Evolutionary conservation across 2,329 filamentous ascomycete species (phyloP).

Genomic region (Aspergillus spinulosporus): DNA sequence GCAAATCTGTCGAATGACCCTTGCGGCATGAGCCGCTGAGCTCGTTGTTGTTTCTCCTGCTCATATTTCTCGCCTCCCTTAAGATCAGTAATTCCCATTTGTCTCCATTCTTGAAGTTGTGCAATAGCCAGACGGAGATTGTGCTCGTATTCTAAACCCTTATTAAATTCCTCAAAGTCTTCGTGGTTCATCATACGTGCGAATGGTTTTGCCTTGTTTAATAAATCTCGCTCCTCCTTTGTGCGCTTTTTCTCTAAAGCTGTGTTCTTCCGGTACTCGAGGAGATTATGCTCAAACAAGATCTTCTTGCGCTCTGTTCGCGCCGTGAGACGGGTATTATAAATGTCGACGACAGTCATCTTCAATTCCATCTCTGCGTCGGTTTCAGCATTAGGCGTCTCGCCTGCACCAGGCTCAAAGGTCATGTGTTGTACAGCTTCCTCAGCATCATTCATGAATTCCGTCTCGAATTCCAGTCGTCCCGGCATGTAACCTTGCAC

Average conservation of each 20-base stretch:
- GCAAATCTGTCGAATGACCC: conserved; percentile 85
- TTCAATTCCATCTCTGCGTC: conserved; percentile 98
- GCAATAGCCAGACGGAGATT: conserved; percentile 85
- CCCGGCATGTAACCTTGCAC: conserved; percentile 99
- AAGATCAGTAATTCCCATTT: conserved; percentile 78
- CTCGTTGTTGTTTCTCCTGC: conserved; percentile 75
- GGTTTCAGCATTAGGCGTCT: conserved; percentile 83
- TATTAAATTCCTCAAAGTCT: conserved; percentile 83
- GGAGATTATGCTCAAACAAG: conserved; percentile 88
- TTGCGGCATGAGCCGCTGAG: conserved; percentile 66
- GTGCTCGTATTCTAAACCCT: conserved; percentile 84
- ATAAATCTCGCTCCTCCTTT: conserved; percentile 87
- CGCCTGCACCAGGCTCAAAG: conserved; percentile 92
- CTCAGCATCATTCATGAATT: conserved; percentile 96
- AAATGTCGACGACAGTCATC: conserved; percentile 97
- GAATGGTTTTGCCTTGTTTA: conserved; percentile 94
- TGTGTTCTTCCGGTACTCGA: conserved; percentile 91
- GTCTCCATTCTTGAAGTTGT: conserved; percentile 92
- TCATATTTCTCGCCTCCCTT: conserved; percentile 90
- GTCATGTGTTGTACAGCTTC: conserved; percentile 98
- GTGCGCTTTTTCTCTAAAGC: conserved; percentile 90
- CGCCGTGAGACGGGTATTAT: conserved; percentile 87
- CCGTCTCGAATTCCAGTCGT: conserved; percentile 93
- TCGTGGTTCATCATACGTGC: conserved; percentile 93
- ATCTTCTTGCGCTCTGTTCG: conserved; percentile 94